Percentiles rank a stretch among this genome's conserved stretches.
phyloP scores from a whole-genome alignment of 148 eudicot species.

The Fallopia convolvulus region DNA sequence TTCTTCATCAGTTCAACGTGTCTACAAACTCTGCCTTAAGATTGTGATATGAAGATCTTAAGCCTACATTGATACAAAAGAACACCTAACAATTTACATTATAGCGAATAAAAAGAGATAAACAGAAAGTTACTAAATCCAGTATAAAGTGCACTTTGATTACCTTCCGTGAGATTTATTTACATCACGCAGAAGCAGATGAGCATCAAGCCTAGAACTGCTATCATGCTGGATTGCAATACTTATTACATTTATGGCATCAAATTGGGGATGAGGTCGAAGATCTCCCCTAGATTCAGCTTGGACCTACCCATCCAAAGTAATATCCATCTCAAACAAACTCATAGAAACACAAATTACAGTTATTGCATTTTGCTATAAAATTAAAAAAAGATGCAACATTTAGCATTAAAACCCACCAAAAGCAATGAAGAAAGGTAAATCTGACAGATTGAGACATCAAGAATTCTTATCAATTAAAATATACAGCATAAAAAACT shows the following conservation, averaged over 20 bases:
- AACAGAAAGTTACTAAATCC: not conserved
- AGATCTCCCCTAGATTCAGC: slow-evolving; percentile 87
- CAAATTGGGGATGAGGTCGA: slow-evolving; percentile 79
- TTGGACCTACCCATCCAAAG: slow-evolving; percentile 45
- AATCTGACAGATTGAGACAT: not conserved
- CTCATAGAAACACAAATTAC: not conserved
- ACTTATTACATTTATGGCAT: slow-evolving; percentile 61
- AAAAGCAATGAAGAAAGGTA: not conserved
- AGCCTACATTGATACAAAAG: not conserved
- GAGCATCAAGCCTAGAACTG: slow-evolving; percentile 27
- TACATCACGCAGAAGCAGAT: slow-evolving; percentile 52
- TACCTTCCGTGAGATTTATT: slow-evolving; percentile 34
- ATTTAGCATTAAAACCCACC: not conserved
- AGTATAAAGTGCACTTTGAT: not conserved
- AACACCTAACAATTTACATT: not conserved
- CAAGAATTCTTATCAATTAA: not conserved
- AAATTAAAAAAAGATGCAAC: not conserved
- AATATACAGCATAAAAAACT: not conserved
- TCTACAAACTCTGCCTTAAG: not conserved
- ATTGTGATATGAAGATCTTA: not conserved
- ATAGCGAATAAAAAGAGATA: not conserved
- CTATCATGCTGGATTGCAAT: slow-evolving; percentile 68
- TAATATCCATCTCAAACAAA: slow-evolving; percentile 11
- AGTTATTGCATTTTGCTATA: not conserved
- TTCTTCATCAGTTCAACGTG: not conserved